phyloP scores from a whole-genome alignment of 768 basidiomycete species.

The Psilocybe subaeruginosa region DNA sequence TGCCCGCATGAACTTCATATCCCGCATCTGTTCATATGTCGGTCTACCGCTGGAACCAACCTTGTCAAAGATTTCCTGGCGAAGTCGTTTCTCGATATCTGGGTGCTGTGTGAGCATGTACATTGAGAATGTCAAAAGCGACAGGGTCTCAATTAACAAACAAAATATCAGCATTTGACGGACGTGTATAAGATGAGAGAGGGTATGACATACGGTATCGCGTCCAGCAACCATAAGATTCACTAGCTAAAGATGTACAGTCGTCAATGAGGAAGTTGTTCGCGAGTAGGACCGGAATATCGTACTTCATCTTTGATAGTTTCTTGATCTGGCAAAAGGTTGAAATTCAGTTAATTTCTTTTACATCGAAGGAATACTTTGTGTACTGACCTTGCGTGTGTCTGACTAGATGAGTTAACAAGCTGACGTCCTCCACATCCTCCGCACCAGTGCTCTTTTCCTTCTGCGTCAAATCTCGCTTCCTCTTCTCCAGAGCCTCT shows the following conservation, averaged over 20 bases:
- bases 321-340: conserved; percentile 20
- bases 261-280: neutral
- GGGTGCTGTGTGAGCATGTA: conserved; percentile 50
- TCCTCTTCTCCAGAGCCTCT: conserved; percentile 42
- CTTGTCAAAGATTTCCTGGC: conserved; percentile 40
- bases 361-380: too few relatives aligned
- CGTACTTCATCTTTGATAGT: conserved; percentile 40
- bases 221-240: conserved; percentile 47
- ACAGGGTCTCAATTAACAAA: conserved; percentile 33
- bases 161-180: neutral
- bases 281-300: neutral
- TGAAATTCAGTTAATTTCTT: neutral
- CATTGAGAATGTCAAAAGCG: conserved; percentile 40
- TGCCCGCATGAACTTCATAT: conserved; percentile 42
- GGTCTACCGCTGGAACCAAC: conserved; percentile 40
- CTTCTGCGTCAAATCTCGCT: conserved; percentile 32
- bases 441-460: too few relatives aligned
- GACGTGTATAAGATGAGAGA: neutral
- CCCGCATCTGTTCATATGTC: conserved; percentile 45
- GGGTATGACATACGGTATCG: conserved; percentile 45
- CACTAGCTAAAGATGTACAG: conserved; percentile 9
- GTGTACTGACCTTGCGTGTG: conserved; percentile 38
- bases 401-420: conserved; percentile 56
- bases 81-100: conserved; percentile 35
- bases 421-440: conserved; percentile 30